phyloP scores from a whole-genome alignment of 2,329 filamentous ascomycete genomes.

The Metarhizium robertsii region DNA sequence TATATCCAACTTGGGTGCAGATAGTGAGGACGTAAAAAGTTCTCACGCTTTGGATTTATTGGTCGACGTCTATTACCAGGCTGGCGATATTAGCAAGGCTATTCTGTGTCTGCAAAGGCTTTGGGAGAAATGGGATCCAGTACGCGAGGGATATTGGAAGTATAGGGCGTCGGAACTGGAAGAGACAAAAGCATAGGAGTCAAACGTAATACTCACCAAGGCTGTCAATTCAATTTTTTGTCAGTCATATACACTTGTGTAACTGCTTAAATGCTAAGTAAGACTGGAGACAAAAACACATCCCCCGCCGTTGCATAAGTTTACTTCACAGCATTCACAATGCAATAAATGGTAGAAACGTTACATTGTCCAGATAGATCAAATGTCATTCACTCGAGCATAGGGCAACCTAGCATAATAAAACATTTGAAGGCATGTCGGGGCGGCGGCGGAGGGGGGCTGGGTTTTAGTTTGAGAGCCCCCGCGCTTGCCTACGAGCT shows the following conservation, averaged over 20 bases:
- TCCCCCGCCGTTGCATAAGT: too few relatives aligned
- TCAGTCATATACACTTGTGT: neutral
- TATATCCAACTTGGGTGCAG: conserved; percentile 36
- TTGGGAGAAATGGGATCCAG: conserved; percentile 80
- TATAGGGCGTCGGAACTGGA: conserved; percentile 29
- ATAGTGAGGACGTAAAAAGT: conserved; percentile 44
- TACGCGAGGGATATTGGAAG: conserved; percentile 88
- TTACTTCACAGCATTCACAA: too few relatives aligned
- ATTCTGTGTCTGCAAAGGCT: conserved; percentile 62
- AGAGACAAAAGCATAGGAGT: neutral
- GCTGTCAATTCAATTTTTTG: too few relatives aligned
- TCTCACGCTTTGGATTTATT: conserved; percentile 63
- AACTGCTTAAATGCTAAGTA: too few relatives aligned
- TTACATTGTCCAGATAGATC: too few relatives aligned
- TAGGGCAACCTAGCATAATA: too few relatives aligned
- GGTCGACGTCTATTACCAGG: conserved; percentile 56
- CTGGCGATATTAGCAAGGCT: conserved; percentile 51
- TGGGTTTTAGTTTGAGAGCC: neutral
- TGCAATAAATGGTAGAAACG: too few relatives aligned
- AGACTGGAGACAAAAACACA: too few relatives aligned
- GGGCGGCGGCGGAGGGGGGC: too few relatives aligned
- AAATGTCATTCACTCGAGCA: too few relatives aligned
- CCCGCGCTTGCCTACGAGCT: neutral
- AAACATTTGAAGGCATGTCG: too few relatives aligned
- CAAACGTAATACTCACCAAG: too few relatives aligned